Conservation (phyloP, 345 rosid genomes). For the Carallia pectinifolia region DNA sequence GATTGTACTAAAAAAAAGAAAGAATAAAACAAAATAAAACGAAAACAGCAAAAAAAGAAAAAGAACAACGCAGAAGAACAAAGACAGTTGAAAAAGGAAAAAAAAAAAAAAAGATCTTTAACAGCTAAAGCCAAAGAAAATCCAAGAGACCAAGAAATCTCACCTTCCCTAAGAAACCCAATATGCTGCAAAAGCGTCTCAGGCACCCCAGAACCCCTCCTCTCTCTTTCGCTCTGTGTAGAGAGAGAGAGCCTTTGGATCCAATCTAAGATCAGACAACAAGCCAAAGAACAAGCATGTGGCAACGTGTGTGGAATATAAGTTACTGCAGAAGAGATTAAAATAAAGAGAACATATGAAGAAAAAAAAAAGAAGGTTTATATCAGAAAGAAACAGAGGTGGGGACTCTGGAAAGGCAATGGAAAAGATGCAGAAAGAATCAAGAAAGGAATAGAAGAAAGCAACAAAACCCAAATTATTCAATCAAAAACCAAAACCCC, state of each 20-base stretch:
- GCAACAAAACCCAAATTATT: conserved; percentile 21
- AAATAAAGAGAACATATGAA: conserved; percentile 5
- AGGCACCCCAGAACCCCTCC: conserved; percentile 26
- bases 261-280: conserved; percentile 87
- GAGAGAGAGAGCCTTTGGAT: conserved; percentile 61
- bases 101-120: conserved; percentile 23
- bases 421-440: conserved; percentile 29
- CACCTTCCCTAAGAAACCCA: conserved; percentile 36
- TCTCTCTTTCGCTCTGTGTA: conserved; percentile 19
- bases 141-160: conserved; percentile 29
- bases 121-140: conserved; percentile 22
- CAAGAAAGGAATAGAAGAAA: conserved; percentile 43
- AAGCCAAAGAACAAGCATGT: conserved; percentile 69
- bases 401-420: background rate
- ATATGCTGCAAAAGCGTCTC: conserved; percentile 35
- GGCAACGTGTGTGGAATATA: conserved; percentile 44
- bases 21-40: background rate
- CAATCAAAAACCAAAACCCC: conserved; percentile 7
- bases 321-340: background rate
- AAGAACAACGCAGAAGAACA: background rate
- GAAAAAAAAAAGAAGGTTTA: background rate
- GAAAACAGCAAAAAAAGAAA: too few relatives aligned
- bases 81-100: conserved; percentile 17
- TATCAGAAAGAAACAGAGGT: conserved; percentile 11
- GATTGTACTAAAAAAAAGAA: conserved; percentile 16